Evolutionary conservation across 2,329 filamentous ascomycete genomes (phyloP), one percentile per base, ranked within the genome.

Genomic region (Metarhizium rileyi): DNA sequence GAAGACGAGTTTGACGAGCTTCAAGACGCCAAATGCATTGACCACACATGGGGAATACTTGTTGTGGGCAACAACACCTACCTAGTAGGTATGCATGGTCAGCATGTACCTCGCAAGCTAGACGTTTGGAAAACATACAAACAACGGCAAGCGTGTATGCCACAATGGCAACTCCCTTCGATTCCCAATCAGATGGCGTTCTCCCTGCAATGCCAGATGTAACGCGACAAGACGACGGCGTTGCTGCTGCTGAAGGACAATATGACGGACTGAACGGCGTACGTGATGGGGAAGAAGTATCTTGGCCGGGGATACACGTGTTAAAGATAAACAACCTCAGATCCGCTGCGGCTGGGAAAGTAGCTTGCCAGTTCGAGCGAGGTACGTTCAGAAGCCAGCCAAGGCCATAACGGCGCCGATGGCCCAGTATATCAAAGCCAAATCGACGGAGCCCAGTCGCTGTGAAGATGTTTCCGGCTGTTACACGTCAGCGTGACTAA

Each of bases 231-330:
- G 0, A 86, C 80, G 38, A 86, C 76, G 0, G 80, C 73, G 60
- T 86, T 86, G 38, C 79, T 78, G 55, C 79, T 83, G 54, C 77
- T 79, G 54, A 86, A 86, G 0, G 82, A 84, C 3, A 86, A 65
- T 1, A 83, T 61, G 2, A 86, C 78, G 0, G 75, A 74, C 58
- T 83, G 78, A 3, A 84, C 74, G 0, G 83, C 83, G 59, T 83
- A 86, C 0, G 79, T 70, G 0, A 78, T 78, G 0, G 82, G 80
- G 45, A 86, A 78, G 52, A 86, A 73, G 58, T 80, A 83, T 49
- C 71, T 75, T 0, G 83, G 83, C 1, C 79, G 71, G 1, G 81
- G 81, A 53, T 76, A 87, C 0, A 80, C 78, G 57, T 86, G 83
- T 55, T 86, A 83, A 0, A 86, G 71, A 55, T 84, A 86, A 0